A percentile compares a stretch with the other conserved stretches of the same genome.
phyloP scores from a whole-genome alignment of 768 basidiomycete species.

The Amyloporia xantha region DNA sequence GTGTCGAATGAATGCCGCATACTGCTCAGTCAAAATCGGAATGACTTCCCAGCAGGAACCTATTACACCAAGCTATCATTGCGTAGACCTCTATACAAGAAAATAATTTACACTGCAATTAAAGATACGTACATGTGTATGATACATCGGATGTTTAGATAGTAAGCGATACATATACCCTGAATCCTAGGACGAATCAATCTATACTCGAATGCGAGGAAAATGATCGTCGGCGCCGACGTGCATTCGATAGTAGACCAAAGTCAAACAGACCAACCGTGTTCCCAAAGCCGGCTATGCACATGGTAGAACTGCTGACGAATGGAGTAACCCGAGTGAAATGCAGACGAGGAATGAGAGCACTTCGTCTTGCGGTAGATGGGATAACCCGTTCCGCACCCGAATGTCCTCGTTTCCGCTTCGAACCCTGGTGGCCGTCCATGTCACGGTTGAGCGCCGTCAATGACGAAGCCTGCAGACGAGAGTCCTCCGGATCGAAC shows the following conservation, averaged over 20 bases:
- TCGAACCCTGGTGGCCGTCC: not conserved
- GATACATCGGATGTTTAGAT: not conserved
- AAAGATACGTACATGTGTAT: not conserved
- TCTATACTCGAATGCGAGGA: not conserved
- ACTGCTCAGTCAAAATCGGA: too few relatives aligned
- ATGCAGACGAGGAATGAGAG: conserved; percentile 52
- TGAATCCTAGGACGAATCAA: not conserved
- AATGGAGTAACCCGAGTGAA: conserved; percentile 73
- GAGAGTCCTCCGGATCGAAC: conserved; percentile 51
- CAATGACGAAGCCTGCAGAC: conserved; percentile 45
- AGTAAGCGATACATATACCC: not conserved
- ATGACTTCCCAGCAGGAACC: too few relatives aligned
- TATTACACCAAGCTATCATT: too few relatives aligned
- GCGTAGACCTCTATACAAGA: too few relatives aligned
- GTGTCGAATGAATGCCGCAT: too few relatives aligned
- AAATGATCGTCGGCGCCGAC: not conserved
- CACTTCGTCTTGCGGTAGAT: conserved; percentile 4
- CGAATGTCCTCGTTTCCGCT: not conserved
- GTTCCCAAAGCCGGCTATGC: conserved; percentile 73
- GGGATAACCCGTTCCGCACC: not conserved
- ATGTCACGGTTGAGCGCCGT: conserved; percentile 34
- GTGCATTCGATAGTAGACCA: not conserved
- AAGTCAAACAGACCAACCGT: conserved; percentile 55
- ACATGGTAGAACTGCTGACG: conserved; percentile 40
- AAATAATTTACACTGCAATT: not conserved